phyloP scores from a whole-genome alignment of 2,329 filamentous ascomycete species.

The Aureobasidium leucospermi region DNA sequence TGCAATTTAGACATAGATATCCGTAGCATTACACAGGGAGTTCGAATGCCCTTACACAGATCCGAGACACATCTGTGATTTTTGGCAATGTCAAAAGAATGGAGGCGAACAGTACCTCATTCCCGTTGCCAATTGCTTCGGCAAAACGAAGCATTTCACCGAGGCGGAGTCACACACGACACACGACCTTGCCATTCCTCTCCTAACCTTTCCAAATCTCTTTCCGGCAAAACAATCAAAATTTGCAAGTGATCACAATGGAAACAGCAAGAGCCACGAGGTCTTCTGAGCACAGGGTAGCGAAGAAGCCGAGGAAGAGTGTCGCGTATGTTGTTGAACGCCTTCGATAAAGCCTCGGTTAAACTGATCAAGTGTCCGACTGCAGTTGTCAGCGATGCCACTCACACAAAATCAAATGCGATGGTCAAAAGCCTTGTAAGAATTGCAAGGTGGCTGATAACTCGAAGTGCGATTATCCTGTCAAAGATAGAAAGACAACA shows the following conservation, averaged over 20 bases:
- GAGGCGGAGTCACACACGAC: neutral
- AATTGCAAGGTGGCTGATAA: constrained; percentile 21
- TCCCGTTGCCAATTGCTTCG: neutral
- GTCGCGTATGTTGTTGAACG: neutral
- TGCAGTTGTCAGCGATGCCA: constrained; percentile 15
- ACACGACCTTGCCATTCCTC: neutral
- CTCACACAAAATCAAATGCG: constrained; percentile 28
- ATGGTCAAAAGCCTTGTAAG: constrained; percentile 27
- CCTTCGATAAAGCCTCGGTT: neutral
- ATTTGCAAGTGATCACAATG: neutral
- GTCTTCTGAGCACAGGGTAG: neutral
- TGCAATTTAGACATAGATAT: too few relatives aligned
- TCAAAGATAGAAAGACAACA: constrained; percentile 26
- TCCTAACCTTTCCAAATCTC: neutral
- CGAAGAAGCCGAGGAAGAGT: constrained; percentile 8
- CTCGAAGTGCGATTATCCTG: constrained; percentile 22
- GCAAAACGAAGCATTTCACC: neutral
- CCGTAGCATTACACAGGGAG: too few relatives aligned
- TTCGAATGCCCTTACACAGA: too few relatives aligned
- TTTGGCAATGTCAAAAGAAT: too few relatives aligned
- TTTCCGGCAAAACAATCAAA: neutral
- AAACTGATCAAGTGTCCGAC: neutral
- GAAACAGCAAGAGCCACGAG: neutral
- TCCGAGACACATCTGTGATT: too few relatives aligned
- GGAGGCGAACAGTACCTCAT: too few relatives aligned